phyloP scores from a whole-genome alignment of 2,329 filamentous ascomycete genomes.

The Elsinoe necatrix region DNA sequence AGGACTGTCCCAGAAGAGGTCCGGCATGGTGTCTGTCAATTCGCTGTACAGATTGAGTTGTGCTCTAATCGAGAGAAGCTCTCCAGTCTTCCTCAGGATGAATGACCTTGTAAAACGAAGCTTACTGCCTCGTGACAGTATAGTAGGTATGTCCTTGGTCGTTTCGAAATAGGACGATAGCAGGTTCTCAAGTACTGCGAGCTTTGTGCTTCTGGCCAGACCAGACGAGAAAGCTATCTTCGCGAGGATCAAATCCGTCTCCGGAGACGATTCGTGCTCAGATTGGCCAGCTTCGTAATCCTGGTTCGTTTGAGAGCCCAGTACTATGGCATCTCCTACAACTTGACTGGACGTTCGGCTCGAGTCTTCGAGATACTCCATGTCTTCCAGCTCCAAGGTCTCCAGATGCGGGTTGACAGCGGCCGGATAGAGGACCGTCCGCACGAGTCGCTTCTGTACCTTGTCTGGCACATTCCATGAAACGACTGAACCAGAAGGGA shows the following conservation, averaged over 20 bases:
- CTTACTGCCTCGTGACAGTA: constrained; percentile 60
- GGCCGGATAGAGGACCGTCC: constrained; percentile 63
- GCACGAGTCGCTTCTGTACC: constrained; percentile 60
- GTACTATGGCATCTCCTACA: constrained; percentile 76
- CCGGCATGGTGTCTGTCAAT: constrained; percentile 86
- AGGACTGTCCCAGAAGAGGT: constrained; percentile 91
- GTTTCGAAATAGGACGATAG: constrained; percentile 78
- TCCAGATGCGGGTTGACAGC: constrained; percentile 65
- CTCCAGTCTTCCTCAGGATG: constrained; percentile 87
- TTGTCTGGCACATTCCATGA: constrained; percentile 79
- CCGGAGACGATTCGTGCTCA: background rate
- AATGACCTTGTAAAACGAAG: constrained; percentile 62
- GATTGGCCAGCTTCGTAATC: constrained; percentile 16
- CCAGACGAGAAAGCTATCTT: constrained; percentile 97
- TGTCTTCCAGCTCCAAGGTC: constrained; percentile 73
- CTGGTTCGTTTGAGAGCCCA: constrained; percentile 59
- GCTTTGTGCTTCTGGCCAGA: constrained; percentile 82
- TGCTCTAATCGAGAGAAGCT: constrained; percentile 78
- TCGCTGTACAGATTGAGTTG: constrained; percentile 96
- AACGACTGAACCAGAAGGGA: constrained; percentile 87
- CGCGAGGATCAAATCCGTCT: constrained; percentile 59
- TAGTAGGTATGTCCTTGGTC: constrained; percentile 70
- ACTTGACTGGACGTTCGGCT: constrained; percentile 66
- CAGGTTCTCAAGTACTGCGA: constrained; percentile 80
- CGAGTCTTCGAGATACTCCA: constrained; percentile 75